Percentiles rank a stretch among this genome's conserved stretches.
Conservation (phyloP, 345 rosid genomes). For the Aquilaria sinensis region DNA sequence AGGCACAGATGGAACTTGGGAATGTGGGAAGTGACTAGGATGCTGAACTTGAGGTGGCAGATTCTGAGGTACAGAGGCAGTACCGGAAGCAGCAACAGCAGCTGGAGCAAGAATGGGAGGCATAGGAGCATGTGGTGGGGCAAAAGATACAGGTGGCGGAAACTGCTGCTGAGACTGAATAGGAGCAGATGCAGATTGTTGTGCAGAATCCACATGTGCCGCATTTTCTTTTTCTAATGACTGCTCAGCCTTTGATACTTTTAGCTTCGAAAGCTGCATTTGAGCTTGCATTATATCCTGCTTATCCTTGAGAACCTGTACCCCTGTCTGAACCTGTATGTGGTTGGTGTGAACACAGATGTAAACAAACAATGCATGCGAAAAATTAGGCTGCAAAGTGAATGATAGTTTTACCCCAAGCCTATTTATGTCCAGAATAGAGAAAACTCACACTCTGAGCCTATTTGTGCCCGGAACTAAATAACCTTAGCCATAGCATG, state of each 20-base stretch:
- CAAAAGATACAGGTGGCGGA: constrained; percentile 28
- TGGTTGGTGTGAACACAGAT: constrained; percentile 7
- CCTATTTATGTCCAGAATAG: no score
- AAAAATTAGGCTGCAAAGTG: neutral
- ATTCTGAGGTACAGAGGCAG: constrained; percentile 39
- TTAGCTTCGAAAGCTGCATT: constrained; percentile 56
- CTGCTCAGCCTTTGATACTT: constrained; percentile 44
- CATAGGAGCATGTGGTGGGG: constrained; percentile 29
- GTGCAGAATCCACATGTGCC: constrained; percentile 30
- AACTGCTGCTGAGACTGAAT: constrained; percentile 42
- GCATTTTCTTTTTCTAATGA: constrained; percentile 39
- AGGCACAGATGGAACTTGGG: constrained; percentile 41
- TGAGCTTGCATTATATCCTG: constrained; percentile 68
- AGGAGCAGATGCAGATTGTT: constrained; percentile 47
- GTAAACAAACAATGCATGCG: constrained; percentile 1
- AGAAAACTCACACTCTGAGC: no score
- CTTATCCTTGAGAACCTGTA: constrained; percentile 65
- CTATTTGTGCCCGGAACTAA: no score
- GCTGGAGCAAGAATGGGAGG: constrained; percentile 23
- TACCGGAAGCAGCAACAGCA: constrained; percentile 20
- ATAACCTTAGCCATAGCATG: neutral
- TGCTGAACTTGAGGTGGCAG: constrained; percentile 44
- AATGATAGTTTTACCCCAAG: no score
- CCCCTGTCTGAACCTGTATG: constrained; percentile 72
- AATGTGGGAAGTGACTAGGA: constrained; percentile 52